These are phyloP conservation scores for Cutaneotrichosporon sp. DNA, from an alignment of 1,284 basidiomycete genomes.

Conservation along the genomic window DNA sequence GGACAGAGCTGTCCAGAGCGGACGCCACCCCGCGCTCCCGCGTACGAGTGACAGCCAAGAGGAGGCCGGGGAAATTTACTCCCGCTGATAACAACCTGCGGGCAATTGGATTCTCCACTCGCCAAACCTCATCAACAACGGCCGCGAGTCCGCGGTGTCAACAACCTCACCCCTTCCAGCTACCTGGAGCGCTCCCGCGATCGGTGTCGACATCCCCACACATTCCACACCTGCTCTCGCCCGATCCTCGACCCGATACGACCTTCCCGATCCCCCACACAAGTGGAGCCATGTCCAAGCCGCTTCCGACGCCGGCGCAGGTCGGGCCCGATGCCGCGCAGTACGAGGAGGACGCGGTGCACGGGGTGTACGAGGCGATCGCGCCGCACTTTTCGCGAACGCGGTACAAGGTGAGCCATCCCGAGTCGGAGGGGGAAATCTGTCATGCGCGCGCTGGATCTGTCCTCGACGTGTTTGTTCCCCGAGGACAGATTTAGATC, in stretches of 20 bases:
- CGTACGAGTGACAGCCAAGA: background rate
- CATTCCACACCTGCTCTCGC: background rate
- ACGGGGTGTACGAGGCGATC: constrained; percentile 85
- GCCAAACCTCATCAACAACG: background rate
- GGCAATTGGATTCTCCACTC: constrained; percentile 7
- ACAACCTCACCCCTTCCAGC: background rate
- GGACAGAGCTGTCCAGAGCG: too few species aligned
- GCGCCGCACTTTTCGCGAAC: constrained; percentile 91
- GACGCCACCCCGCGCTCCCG: background rate
- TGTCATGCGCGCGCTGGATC: background rate
- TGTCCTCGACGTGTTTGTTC: background rate
- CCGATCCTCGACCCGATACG: too few species aligned
- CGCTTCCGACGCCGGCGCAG: constrained; percentile 28
- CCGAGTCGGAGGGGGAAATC: background rate
- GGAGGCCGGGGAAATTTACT: background rate
- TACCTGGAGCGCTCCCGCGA: background rate
- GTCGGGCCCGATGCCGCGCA: constrained; percentile 26
- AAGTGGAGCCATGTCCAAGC: constrained; percentile 30
- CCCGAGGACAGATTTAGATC: background rate
- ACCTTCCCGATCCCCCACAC: too few species aligned
- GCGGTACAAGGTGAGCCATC: constrained; percentile 78
- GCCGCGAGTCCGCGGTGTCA: background rate
- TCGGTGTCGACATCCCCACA: background rate
- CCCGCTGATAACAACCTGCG: background rate
- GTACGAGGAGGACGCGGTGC: constrained; percentile 59